These are phyloP conservation scores for Clitoria ternatea DNA, from an alignment of 306 rosid genomes.

Conservation along the genomic window DNA sequence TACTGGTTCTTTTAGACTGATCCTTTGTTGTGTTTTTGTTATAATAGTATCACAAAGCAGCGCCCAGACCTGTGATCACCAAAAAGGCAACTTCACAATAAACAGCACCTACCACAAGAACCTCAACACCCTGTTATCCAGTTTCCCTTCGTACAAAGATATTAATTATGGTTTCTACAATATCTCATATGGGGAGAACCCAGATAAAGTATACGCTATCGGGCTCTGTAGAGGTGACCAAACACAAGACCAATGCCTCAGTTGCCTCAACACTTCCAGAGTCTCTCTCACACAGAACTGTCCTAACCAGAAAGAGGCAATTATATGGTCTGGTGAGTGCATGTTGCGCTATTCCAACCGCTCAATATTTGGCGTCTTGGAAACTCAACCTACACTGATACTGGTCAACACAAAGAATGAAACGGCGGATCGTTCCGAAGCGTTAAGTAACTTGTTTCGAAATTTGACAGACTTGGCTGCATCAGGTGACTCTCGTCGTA, in stretches of 20 bases:
- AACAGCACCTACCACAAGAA: conserved; percentile 31
- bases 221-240: conserved; percentile 46
- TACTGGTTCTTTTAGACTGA: too few relatives aligned
- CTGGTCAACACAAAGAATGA: too few relatives aligned
- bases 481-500: too few relatives aligned
- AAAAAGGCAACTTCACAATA: background rate
- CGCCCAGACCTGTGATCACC: background rate
- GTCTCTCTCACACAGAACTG: background rate
- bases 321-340: conserved; percentile 7
- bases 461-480: too few relatives aligned
- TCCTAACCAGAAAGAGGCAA: conserved; percentile 42
- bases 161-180: conserved; percentile 27
- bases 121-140: conserved; percentile 37
- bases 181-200: conserved; percentile 18
- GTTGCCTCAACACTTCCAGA: conserved; percentile 21
- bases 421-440: too few relatives aligned
- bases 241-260: background rate
- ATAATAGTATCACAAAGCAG: background rate
- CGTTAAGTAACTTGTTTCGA: too few relatives aligned
- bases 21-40: too few relatives aligned
- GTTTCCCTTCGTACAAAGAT: conserved; percentile 9
- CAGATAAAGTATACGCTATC: background rate
- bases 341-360: conserved; percentile 25
- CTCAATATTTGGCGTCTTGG: background rate
- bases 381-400: background rate